A percentile compares a stretch with the other conserved stretches of the same genome.
Conservation (phyloP, 345 rosid genomes). For the Aquilaria sinensis region DNA sequence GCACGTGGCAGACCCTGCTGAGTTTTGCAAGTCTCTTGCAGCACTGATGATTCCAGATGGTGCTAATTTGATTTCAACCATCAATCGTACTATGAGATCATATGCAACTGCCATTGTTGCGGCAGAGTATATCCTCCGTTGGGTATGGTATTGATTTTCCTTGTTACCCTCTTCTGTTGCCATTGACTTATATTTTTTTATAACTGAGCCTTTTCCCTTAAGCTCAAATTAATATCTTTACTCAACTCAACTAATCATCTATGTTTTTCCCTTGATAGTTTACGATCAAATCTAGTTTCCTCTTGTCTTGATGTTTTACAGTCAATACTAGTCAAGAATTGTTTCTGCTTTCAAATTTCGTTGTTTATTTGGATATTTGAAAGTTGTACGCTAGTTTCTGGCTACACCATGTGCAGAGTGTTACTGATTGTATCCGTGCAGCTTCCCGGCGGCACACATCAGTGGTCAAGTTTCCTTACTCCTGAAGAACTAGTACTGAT, state of each 20-base stretch:
- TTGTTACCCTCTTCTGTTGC: neutral
- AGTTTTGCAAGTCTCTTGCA: conserved; percentile 84
- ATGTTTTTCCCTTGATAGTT: too few species aligned
- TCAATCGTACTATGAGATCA: conserved; percentile 83
- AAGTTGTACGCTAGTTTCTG: neutral
- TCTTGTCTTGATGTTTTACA: too few species aligned
- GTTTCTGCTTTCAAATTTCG: too few species aligned
- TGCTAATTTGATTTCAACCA: conserved; percentile 72
- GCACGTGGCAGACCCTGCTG: conserved; percentile 90
- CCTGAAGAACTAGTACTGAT: conserved; percentile 76
- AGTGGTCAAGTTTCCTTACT: conserved; percentile 75
- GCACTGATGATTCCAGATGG: conserved; percentile 60
- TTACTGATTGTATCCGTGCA: conserved; percentile 21
- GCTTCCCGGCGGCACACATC: conserved; percentile 95
- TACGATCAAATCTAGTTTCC: too few species aligned
- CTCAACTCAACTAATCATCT: too few species aligned
- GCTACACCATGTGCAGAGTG: neutral
- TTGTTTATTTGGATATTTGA: neutral
- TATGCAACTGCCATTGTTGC: conserved; percentile 80
- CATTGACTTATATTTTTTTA: too few species aligned
- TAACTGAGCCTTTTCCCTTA: too few species aligned
- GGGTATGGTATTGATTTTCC: conserved; percentile 42
- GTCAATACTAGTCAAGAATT: too few species aligned
- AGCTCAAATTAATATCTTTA: too few species aligned
- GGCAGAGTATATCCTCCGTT: conserved; percentile 80